Base-by-base conservation (phyloP, 179 eudicot genomes). In the Kewa caespitosa region DNA sequence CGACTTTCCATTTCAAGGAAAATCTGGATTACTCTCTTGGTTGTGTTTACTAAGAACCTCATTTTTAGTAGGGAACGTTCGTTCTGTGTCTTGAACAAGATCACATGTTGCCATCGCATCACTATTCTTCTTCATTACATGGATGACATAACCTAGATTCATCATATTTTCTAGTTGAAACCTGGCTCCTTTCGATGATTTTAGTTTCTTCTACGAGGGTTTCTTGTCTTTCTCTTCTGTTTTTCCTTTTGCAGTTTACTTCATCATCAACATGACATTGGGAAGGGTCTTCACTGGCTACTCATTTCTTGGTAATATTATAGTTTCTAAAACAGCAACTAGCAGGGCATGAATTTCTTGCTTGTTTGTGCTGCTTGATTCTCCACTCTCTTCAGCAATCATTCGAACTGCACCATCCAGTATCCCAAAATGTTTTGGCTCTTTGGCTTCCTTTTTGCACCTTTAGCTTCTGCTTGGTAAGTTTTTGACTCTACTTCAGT, bases 361-460 rank as follows among this genome's bases (percentile, higher is more conserved):
- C 84, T 83, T 90, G 86, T 82, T 86, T 80, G 85, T 80, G 83
- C 91, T 91, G 81, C 88, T 89, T 74, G 86, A 78, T 70, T 93
- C 99, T 68, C 82, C 86, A 72, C 86, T 90, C 69, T 91, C 88
- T 80, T 84, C 87, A 83, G 89, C 64, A 71, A 77, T 81, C 74
- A 79, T 77, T 15, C 87, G 86, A 74, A 84, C 82, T 37, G 79
- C 78, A 34, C 99, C 99, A 74, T 96, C 90, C 73, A 96, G 97
- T 78, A 96, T 76, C 57, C 99, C 99, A 65, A 91, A 83, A 74
- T 98, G 98, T 86, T 93, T 93, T 71, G 94, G 92, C 74, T 85
- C 92, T 76, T 88, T 31, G 87, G 78, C 81, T 96, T 96, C 91
- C 89, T 93, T 78, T 91, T 91, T 66, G 89, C 84, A 76, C 81